Evolutionary conservation across 805 yeast genomes (phyloP), one percentile per base, ranked within the genome.

Genomic region (Zygoascus ofunaensis): DNA sequence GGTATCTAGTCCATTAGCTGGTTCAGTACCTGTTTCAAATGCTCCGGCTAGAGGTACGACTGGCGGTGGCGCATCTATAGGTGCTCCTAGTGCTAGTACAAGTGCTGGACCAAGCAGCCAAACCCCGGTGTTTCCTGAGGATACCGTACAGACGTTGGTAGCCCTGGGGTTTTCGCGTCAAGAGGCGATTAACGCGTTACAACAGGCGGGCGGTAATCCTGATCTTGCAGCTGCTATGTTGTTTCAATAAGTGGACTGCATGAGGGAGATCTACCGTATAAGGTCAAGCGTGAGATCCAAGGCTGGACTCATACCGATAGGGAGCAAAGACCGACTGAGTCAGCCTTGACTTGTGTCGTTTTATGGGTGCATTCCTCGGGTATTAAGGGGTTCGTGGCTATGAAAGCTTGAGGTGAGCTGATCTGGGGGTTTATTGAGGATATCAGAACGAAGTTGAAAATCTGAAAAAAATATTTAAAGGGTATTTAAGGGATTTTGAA

Each of bases 181-280:
- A 2, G 80, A 83, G 51, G 92, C 81, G 0, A 61, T 79, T 2
- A 55, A 62, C 2, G 95, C 96, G 0, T 65, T 90, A 42, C 65
- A 69, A 22, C 72, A 69, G 47, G 74, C 94, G 1, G 69, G 72
- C 22, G 95, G 95, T 5, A 83, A 89, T 56, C 76, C 82, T 0
- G 97, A 90, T 43, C 51, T 79, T 49, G 97, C 97, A 0, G 97
- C 96, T 1, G 77, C 94, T 1, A 55, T 83, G 39, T 65, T 87
- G 39, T 87, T 86, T 39, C 49, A 45, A 23, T 45, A 37, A 18
- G 17, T 14, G 21, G 12, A 18, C 36, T 12, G 15, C 32, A 26
- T 26, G 32, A n/a, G n/a, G n/a, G n/a, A n/a, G n/a, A n/a, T n/a
- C n/a, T n/a, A n/a, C n/a, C n/a, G n/a, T n/a, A n/a, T n/a, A n/a